phyloP scores from a whole-genome alignment of 2,329 filamentous ascomycete species.

The Xylariales sp. region DNA sequence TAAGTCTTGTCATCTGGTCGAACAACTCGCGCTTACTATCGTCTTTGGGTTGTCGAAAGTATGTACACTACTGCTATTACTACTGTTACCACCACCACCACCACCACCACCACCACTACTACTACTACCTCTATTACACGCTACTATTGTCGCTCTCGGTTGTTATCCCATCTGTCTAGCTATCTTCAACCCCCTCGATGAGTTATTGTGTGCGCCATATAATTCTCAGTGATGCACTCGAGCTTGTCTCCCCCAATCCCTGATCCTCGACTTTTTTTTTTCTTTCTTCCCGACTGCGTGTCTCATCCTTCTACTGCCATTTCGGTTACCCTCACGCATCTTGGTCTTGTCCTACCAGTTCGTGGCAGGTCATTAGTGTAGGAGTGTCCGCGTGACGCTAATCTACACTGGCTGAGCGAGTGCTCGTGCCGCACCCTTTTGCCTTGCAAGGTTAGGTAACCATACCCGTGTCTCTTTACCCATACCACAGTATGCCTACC shows the following conservation, averaged over 20 bases:
- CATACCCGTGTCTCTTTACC: slow-evolving; percentile 11
- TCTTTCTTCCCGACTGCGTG: neutral
- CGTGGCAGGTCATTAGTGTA: slow-evolving; percentile 13
- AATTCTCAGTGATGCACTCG: neutral
- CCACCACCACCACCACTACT: no score
- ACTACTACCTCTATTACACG: no score
- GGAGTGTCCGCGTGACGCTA: slow-evolving; percentile 17
- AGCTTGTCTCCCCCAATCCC: slow-evolving; percentile 19
- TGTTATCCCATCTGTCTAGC: slow-evolving; percentile 4
- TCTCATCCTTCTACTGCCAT: slow-evolving; percentile 27
- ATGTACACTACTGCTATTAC: slow-evolving; percentile 17
- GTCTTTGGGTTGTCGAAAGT: slow-evolving; percentile 17
- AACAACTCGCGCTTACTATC: neutral
- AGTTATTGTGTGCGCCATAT: slow-evolving; percentile 6
- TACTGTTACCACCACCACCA: neutral
- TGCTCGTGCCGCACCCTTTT: slow-evolving; percentile 30
- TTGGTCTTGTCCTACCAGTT: slow-evolving; percentile 31
- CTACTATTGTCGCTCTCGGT: neutral
- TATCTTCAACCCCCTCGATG: neutral
- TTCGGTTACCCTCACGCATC: slow-evolving; percentile 5
- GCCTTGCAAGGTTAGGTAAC: slow-evolving; percentile 11
- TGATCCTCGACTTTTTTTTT: slow-evolving; percentile 22
- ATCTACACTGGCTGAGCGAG: slow-evolving; percentile 29
- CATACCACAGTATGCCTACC: neutral
- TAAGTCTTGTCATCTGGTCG: slow-evolving; percentile 8